These are phyloP conservation scores for Fusarium anthophilum DNA, from an alignment of 2,329 filamentous ascomycete genomes.

Conservation along the genomic window DNA sequence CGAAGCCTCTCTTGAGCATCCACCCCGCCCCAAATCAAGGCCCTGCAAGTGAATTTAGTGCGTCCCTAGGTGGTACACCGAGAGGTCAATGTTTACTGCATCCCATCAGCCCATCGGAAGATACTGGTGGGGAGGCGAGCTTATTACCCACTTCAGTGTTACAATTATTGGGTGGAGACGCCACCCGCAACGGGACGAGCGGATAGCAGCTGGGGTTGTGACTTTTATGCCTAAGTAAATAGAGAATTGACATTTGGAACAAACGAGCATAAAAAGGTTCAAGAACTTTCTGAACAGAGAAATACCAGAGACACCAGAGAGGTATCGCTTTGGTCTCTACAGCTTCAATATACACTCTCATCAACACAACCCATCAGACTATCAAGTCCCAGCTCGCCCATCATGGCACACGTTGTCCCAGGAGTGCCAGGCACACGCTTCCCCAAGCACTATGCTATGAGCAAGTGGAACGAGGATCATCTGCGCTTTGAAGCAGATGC, in stretches of 20 bases:
- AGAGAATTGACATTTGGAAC: background rate
- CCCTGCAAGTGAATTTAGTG: background rate
- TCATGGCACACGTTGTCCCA: background rate
- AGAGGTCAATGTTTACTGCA: background rate
- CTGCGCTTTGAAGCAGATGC: conserved; percentile 9
- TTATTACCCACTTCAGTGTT: background rate
- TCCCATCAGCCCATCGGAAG: background rate
- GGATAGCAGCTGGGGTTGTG: background rate
- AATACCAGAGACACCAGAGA: background rate
- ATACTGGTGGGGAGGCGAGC: background rate
- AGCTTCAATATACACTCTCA: background rate
- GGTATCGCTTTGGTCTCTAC: background rate
- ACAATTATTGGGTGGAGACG: background rate
- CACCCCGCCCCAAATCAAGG: background rate
- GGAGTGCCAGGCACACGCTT: conserved; percentile 9
- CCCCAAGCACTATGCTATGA: conserved; percentile 13
- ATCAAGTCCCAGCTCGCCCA: background rate
- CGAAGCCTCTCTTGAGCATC: background rate
- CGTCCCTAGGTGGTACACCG: background rate
- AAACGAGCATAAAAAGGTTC: background rate
- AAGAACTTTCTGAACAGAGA: background rate
- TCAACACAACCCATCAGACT: background rate
- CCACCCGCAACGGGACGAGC: background rate
- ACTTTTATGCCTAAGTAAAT: background rate
- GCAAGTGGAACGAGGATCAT: conserved; percentile 16